Conservation (phyloP, 2,329 filamentous ascomycete genomes). For the Paraphaeosphaeria sporulosa region DNA sequence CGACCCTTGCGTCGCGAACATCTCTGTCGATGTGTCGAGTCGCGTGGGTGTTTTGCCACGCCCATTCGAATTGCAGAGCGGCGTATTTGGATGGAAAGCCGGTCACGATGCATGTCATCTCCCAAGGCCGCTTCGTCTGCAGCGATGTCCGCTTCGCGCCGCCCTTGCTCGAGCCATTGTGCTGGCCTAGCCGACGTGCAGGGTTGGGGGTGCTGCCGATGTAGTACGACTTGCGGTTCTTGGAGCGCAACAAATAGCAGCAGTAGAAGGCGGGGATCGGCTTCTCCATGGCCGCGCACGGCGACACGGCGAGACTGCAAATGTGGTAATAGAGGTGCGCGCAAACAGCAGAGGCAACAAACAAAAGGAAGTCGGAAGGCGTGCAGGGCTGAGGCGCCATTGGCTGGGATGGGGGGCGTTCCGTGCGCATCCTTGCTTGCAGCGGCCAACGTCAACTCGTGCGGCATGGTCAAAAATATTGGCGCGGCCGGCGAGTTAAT, state of each 20-base stretch:
- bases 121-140: slow-evolving; percentile 74
- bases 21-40: slow-evolving; percentile 75
- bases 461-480: slow-evolving; percentile 5
- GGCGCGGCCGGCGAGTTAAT: slow-evolving; percentile 19
- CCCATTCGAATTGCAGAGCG: slow-evolving; percentile 97
- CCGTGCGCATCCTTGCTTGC: slow-evolving; percentile 16
- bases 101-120: slow-evolving; percentile 81
- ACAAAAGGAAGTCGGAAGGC: slow-evolving; percentile 8
- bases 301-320: slow-evolving; percentile 12
- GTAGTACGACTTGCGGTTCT: slow-evolving; percentile 76
- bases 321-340: neutral
- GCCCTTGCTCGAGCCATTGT: slow-evolving; percentile 85
- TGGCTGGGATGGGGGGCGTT: slow-evolving; percentile 12
- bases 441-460: slow-evolving; percentile 17
- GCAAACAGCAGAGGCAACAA: neutral
- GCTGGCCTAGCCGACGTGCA: slow-evolving; percentile 82
- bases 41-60: slow-evolving; percentile 83
- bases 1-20: slow-evolving; percentile 45
- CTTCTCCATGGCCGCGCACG: slow-evolving; percentile 27
- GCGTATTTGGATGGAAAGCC: slow-evolving; percentile 88
- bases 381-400: slow-evolving; percentile 14
- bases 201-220: slow-evolving; percentile 93
- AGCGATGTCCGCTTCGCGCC: slow-evolving; percentile 80
- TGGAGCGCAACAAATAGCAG: slow-evolving; percentile 90
- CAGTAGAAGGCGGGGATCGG: slow-evolving; percentile 87